These are phyloP conservation scores for Phyllosticta citrichinensis DNA, from an alignment of 2,329 filamentous ascomycete species.

Conservation along the genomic window DNA sequence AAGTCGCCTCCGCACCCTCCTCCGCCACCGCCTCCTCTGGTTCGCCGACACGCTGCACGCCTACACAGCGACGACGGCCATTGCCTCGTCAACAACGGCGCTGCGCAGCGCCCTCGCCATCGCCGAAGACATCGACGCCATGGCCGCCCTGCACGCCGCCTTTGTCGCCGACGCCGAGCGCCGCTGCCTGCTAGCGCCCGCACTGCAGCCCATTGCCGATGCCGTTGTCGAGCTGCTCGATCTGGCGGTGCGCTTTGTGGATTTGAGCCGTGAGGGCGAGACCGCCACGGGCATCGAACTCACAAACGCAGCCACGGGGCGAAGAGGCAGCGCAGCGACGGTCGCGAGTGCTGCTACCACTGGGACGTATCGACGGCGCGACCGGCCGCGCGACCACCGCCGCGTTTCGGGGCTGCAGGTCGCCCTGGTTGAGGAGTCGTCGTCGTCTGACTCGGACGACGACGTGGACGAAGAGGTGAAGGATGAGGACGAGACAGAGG, in stretches of 20 bases:
- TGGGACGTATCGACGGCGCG: conserved; percentile 20
- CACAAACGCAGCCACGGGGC: neutral
- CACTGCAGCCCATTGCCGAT: conserved; percentile 60
- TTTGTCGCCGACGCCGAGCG: conserved; percentile 55
- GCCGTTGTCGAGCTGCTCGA: conserved; percentile 69
- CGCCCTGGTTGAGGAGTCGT: conserved; percentile 3
- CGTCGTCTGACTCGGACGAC: conserved; percentile 5
- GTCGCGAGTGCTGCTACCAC: conserved; percentile 16
- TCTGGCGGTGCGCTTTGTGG: conserved; percentile 59
- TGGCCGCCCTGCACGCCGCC: conserved; percentile 59
- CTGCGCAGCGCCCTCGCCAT: conserved; percentile 49
- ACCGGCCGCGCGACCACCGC: conserved; percentile 9
- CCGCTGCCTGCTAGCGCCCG: conserved; percentile 59
- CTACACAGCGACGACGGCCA: conserved; percentile 65
- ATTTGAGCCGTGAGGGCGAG: conserved; percentile 38
- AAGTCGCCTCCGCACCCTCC: conserved; percentile 20
- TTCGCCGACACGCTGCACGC: conserved; percentile 65
- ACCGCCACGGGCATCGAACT: conserved; percentile 9
- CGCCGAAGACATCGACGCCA: conserved; percentile 67
- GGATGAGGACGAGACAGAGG: conserved; percentile 21
- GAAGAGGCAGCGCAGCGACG: conserved; percentile 13
- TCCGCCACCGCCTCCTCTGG: conserved; percentile 65
- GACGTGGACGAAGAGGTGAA: conserved; percentile 22
- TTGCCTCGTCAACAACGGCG: conserved; percentile 48
- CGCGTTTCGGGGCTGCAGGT: conserved; percentile 7